Base-by-base conservation (phyloP, 257 asterid genomes). In the Scutellaria barbata region DNA sequence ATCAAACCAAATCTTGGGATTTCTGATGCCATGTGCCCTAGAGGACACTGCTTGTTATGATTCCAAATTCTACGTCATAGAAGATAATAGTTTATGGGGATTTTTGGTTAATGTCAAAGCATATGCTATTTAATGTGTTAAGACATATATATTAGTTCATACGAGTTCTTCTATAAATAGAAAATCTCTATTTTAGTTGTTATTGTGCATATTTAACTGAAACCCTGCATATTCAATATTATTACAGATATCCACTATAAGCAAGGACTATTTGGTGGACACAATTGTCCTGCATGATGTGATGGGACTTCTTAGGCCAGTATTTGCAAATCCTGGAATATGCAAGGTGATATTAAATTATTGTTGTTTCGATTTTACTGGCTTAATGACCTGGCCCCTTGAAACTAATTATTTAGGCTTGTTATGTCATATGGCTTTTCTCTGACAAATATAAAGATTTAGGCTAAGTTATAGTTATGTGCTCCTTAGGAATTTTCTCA, bases 291-390 rank as follows among this genome's bases (percentile, higher is more conserved):
- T 94, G 76, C 99, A 89, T 69, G 97, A 94, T 77, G 84, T 74
- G 58, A 82, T 94, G 92, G 92, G 88, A 60, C 86, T 89, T 84
- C 96, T 94, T 41, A 85, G 86, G 77, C 93, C 92, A 8, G 85
- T 85, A 6, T 91, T 94, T 78, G 88, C 96, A 57, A 67, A 91
- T 87, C 93, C 97, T 18, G 85, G 71, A 47, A 91, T 89, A 73
- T 88, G 95, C 87, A 94, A 94, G 97, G 98, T 94, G 81, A 76
- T 58, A 9, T 14, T 51, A 12, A 35, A 40, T 7, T 48, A 17
- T 52, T 53, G 41, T 51, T 66, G 65, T 54, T 68, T 35, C 25
- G 57, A 54, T 55, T 69, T 42, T 52, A 10, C 63, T 69, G 45
- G 35, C 56, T 12, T 45, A 54, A 35, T 63, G 10, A 13, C n/a